phyloP scores from a whole-genome alignment of 2,329 filamentous ascomycete species.

The Clarireedia sp. region DNA sequence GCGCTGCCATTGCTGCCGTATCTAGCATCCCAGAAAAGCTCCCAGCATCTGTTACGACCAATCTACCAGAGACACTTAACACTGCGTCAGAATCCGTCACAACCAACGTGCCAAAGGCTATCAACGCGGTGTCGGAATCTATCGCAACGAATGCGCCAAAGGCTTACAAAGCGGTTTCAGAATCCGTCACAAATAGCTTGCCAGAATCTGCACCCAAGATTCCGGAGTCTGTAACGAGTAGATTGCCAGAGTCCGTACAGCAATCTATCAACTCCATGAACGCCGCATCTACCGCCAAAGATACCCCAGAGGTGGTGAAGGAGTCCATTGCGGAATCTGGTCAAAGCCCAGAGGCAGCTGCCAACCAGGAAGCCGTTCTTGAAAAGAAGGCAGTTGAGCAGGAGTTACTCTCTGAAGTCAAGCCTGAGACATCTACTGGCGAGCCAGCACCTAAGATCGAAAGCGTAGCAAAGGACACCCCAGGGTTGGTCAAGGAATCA shows the following conservation, averaged over 20 bases:
- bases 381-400: constrained; percentile 70
- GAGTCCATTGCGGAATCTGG: constrained; percentile 51
- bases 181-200: constrained; percentile 35
- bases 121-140: constrained; percentile 12
- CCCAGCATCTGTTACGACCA: constrained; percentile 39
- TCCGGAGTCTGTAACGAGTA: constrained; percentile 37
- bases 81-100: neutral
- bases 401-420: constrained; percentile 62
- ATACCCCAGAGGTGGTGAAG: constrained; percentile 49
- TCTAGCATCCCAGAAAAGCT: constrained; percentile 42
- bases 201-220: constrained; percentile 26
- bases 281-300: constrained; percentile 36
- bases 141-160: too few relatives aligned
- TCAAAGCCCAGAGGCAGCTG: constrained; percentile 61
- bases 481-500: constrained; percentile 49
- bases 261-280: constrained; percentile 42
- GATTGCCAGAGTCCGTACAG: constrained; percentile 48
- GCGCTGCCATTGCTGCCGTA: constrained; percentile 37
- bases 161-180: too few relatives aligned
- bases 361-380: constrained; percentile 57
- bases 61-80: constrained; percentile 46
- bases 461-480: constrained; percentile 41
- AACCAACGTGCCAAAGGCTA: too few relatives aligned
- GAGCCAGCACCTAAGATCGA: constrained; percentile 21
- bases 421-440: constrained; percentile 30